phyloP scores from a whole-genome alignment of 2,329 filamentous ascomycete genomes.

The Endoconidiophora polonica region DNA sequence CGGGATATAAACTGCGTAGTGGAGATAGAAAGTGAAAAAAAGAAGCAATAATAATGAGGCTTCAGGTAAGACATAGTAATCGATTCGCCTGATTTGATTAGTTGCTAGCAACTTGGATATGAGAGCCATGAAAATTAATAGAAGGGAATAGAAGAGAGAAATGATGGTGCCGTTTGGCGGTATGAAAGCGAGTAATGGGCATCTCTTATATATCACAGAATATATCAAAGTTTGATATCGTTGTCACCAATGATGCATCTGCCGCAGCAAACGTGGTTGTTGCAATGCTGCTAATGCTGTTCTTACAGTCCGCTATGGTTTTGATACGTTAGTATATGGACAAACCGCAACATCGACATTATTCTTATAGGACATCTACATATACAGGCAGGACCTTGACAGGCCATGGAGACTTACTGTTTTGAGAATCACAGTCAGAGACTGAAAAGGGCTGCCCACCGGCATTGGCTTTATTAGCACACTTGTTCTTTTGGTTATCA shows the following conservation, averaged over 20 bases:
- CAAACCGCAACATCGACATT: no score
- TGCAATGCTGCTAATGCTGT: conserved; percentile 12
- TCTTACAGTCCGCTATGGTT: conserved; percentile 25
- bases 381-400: not conserved
- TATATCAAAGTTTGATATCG: conserved; percentile 28
- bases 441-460: conserved; percentile 22
- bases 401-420: conserved; percentile 21
- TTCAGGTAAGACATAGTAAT: no score
- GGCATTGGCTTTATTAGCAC: conserved; percentile 27
- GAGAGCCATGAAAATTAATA: no score
- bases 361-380: not conserved
- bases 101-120: no score
- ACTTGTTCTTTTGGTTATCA: conserved; percentile 33
- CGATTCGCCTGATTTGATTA: no score
- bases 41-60: no score
- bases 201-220: conserved; percentile 26
- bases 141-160: no score
- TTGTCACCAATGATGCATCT: conserved; percentile 21
- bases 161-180: no score
- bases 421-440: conserved; percentile 29
- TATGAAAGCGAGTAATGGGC: no score
- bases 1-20: no score
- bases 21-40: no score
- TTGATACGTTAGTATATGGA: no score
- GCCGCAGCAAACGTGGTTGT: conserved; percentile 13